phyloP scores from a whole-genome alignment of 441 rosid genomes.

The Euphorbia celastroides region DNA sequence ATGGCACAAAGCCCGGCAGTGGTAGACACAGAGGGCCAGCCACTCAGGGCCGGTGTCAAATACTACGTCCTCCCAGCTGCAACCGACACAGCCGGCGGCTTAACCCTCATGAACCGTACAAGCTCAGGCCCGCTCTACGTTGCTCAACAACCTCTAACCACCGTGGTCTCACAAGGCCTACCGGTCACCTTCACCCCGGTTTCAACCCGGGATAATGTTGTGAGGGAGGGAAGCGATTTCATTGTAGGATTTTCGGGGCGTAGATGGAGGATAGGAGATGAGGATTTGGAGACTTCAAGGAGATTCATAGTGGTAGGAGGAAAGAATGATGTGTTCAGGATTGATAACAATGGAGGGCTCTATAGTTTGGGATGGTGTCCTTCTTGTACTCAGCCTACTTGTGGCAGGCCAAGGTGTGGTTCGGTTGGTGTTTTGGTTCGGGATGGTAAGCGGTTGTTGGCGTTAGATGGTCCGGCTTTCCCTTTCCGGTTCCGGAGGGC shows the following conservation, averaged over 20 bases:
- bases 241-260: conserved; percentile 1
- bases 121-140: conserved; percentile 9
- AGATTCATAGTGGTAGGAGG: conserved; percentile 6
- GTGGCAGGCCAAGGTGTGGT: conserved; percentile 5
- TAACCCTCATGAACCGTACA: neutral
- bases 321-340: neutral
- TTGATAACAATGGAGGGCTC: neutral
- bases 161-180: conserved; percentile 6
- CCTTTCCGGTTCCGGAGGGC: conserved; percentile 14
- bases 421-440: conserved; percentile 6
- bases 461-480: conserved; percentile 16
- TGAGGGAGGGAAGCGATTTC: conserved; percentile 10
- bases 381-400: neutral
- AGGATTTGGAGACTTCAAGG: conserved; percentile 3
- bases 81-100: conserved; percentile 12
- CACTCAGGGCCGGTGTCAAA: neutral
- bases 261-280: conserved; percentile 5
- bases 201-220: neutral
- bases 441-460: conserved; percentile 11
- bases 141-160: conserved; percentile 11
- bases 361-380: conserved; percentile 17
- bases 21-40: conserved; percentile 16
- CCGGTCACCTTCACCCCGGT: conserved; percentile 7
- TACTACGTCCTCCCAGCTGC: conserved; percentile 15
- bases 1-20: conserved; percentile 15